Evolutionary conservation across 495 filamentous ascomycete genomes (phyloP).

Genomic region (Baudoinia panamericana): DNA sequence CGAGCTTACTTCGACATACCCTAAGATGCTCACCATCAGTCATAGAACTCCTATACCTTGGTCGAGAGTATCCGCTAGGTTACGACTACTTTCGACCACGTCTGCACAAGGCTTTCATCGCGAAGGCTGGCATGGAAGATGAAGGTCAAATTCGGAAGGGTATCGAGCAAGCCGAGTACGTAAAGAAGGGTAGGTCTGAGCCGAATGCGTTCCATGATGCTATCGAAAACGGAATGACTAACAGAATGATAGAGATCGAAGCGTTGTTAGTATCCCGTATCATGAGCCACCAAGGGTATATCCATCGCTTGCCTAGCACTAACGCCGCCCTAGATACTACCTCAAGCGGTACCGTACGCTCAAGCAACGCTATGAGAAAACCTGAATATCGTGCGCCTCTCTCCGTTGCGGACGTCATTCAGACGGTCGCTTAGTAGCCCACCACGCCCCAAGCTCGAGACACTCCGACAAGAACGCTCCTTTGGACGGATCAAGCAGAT

Average conservation of each 20-base stretch:
- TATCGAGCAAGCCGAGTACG: slow-evolving; percentile 68
- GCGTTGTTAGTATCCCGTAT: slow-evolving; percentile 54
- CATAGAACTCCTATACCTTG: slow-evolving; percentile 69
- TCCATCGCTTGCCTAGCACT: slow-evolving; percentile 1
- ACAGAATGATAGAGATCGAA: slow-evolving; percentile 75
- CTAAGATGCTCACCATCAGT: not conserved
- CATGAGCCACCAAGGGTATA: slow-evolving; percentile 20
- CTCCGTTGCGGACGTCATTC: not conserved
- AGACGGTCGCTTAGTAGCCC: slow-evolving; percentile 37
- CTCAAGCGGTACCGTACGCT: slow-evolving; percentile 86
- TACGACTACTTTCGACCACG: slow-evolving; percentile 70
- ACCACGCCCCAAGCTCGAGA: slow-evolving; percentile 90
- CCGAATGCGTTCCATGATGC: no score
- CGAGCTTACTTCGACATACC: not conserved
- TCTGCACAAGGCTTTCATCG: slow-evolving; percentile 72
- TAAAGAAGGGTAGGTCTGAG: slow-evolving; percentile 70
- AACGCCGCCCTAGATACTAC: slow-evolving; percentile 57
- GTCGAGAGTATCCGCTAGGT: slow-evolving; percentile 76
- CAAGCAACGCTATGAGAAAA: slow-evolving; percentile 56
- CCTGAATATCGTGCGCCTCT: no score
- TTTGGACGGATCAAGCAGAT: slow-evolving; percentile 53
- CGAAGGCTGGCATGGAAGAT: slow-evolving; percentile 54
- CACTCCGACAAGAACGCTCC: slow-evolving; percentile 68
- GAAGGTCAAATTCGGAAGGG: slow-evolving; percentile 61
- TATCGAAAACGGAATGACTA: not conserved